Percentiles rank a stretch among this genome's conserved stretches.
Evolutionary conservation across 2,329 filamentous ascomycete species (phyloP).

Genomic region (Ceratocystis lukuohia): DNA sequence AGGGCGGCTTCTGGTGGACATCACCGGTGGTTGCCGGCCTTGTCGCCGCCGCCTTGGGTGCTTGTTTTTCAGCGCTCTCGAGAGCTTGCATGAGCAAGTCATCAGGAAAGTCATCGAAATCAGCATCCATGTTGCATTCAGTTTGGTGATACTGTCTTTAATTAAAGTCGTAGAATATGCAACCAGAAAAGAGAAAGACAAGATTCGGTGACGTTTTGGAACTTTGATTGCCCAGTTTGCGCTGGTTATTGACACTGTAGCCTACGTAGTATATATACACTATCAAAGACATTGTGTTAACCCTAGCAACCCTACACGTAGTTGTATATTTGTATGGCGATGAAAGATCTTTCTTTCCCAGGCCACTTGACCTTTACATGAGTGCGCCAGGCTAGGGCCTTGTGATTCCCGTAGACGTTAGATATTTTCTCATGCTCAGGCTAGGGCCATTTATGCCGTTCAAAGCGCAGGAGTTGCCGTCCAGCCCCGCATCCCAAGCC

Average conservation of each 20-base stretch:
- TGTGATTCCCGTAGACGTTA: no score
- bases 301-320: neutral
- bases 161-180: no score
- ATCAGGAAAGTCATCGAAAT: slow-evolving; percentile 20
- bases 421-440: no score
- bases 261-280: no score
- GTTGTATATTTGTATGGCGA: no score
- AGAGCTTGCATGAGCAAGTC: slow-evolving; percentile 18
- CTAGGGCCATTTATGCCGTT: no score
- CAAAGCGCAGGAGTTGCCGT: no score
- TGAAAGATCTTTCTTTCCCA: no score
- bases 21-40: neutral
- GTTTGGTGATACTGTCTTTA: neutral
- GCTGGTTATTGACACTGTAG: slow-evolving; percentile 2
- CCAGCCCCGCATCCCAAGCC: no score
- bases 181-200: neutral
- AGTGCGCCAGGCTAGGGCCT: no score
- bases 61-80: slow-evolving; percentile 16
- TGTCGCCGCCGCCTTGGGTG: slow-evolving; percentile 6
- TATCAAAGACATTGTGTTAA: neutral
- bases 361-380: no score
- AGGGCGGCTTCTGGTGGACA: neutral
- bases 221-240: neutral
- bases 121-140: slow-evolving; percentile 18
- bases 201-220: neutral